These are phyloP conservation scores for Themeda triandra DNA, from an alignment of 176 grass and related monocot genomes.

Conservation along the genomic window DNA sequence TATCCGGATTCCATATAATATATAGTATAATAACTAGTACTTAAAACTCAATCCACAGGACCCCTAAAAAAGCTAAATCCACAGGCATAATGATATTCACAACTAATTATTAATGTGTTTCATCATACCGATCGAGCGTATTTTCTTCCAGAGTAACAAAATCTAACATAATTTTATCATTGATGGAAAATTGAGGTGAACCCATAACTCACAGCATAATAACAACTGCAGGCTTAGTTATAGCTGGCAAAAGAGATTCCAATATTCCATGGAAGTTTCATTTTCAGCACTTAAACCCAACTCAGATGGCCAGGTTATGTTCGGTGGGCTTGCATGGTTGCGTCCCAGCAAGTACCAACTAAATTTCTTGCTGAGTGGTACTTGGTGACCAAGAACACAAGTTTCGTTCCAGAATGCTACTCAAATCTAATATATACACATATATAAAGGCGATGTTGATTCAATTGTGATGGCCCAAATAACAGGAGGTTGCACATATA, in stretches of 20 bases:
- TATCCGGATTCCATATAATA: too few relatives aligned
- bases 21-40: background rate
- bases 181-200: background rate
- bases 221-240: background rate
- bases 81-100: background rate
- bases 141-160: background rate
- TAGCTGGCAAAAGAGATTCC: background rate
- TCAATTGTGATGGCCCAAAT: slow-evolving; percentile 10
- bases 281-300: background rate
- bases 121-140: too few relatives aligned
- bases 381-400: background rate
- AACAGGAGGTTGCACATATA: background rate
- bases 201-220: background rate
- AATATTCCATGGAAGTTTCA: background rate
- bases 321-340: background rate
- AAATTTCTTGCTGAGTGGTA: background rate
- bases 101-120: background rate
- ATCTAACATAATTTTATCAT: background rate
- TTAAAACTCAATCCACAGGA: background rate
- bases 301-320: background rate
- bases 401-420: background rate
- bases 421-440: slow-evolving; percentile 20
- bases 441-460: background rate
- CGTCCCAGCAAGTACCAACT: background rate
- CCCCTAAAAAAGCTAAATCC: too few relatives aligned